These are phyloP conservation scores for Geoglossum cookeanum DNA, from an alignment of 2,329 filamentous ascomycete genomes.

Conservation along the genomic window DNA sequence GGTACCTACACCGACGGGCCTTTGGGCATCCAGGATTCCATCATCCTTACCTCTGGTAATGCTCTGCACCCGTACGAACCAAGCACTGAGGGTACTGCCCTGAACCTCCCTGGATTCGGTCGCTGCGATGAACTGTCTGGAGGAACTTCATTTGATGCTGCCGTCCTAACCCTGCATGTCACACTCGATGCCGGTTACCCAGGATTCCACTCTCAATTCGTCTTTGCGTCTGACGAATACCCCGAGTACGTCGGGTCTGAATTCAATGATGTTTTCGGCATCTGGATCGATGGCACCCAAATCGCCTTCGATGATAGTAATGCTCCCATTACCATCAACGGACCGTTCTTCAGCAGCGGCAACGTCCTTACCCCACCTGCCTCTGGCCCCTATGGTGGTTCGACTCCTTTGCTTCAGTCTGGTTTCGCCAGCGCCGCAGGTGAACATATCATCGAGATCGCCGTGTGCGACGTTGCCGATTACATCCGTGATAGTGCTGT, in stretches of 20 bases:
- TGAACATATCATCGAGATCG: neutral
- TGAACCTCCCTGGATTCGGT: neutral
- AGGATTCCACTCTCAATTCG: neutral
- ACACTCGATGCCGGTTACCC: neutral
- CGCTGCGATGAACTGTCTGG: neutral
- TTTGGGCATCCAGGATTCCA: neutral
- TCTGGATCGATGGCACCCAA: neutral
- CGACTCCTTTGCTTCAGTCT: neutral
- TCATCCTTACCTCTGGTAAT: neutral
- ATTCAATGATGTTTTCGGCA: neutral
- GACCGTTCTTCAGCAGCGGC: neutral
- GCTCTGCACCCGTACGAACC: neutral
- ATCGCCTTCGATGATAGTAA: neutral
- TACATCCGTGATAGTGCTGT: neutral
- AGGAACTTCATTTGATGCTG: neutral
- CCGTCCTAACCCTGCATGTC: neutral
- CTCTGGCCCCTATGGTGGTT: neutral
- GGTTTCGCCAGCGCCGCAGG: neutral
- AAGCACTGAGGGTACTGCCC: neutral
- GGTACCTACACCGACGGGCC: neutral
- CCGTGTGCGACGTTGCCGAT: neutral
- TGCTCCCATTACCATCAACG: constrained; percentile 1
- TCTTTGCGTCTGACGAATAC: constrained; percentile 1
- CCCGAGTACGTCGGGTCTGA: neutral
- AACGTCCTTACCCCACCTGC: neutral